Percentiles rank a stretch among this genome's conserved stretches.
phyloP scores from a whole-genome alignment of 139 green algal species.

The Edaphochlamys debaryana region DNA sequence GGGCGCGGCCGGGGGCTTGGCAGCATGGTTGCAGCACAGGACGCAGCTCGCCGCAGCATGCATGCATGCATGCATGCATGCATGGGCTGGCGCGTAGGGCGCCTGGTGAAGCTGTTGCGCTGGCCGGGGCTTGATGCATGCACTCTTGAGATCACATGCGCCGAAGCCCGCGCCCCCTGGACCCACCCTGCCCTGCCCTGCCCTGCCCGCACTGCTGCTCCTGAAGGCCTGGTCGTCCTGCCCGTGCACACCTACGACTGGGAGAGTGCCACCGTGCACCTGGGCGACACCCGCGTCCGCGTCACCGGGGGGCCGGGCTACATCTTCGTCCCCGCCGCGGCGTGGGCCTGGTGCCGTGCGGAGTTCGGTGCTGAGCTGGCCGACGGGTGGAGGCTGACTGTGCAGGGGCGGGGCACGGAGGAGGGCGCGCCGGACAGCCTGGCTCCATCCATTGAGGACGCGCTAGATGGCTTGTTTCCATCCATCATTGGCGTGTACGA shows the following conservation, averaged over 20 bases:
- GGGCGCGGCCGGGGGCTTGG: background rate
- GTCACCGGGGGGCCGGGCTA: background rate
- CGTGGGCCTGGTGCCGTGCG: background rate
- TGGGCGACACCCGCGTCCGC: background rate
- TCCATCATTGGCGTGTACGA: slow-evolving; percentile 13
- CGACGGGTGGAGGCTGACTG: background rate
- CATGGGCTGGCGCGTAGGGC: too few species aligned
- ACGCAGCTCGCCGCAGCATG: too few species aligned
- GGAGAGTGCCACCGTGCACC: background rate
- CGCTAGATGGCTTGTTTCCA: background rate
- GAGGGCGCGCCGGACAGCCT: background rate
- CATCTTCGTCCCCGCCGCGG: background rate
- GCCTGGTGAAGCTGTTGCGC: too few species aligned
- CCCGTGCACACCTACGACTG: slow-evolving; percentile 2
- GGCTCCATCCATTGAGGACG: background rate
- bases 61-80: too few species aligned
- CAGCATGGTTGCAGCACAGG: background rate
- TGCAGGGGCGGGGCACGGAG: background rate
- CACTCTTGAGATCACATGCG: background rate
- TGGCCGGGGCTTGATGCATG: too few species aligned
- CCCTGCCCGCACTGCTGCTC: background rate
- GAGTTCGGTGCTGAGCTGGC: background rate
- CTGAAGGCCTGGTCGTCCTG: background rate
- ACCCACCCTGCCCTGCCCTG: background rate
- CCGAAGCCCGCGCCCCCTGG: too few species aligned